Evolutionary conservation across 148 eudicot species (phyloP).

Genomic region (Chenopodium suecicum): DNA sequence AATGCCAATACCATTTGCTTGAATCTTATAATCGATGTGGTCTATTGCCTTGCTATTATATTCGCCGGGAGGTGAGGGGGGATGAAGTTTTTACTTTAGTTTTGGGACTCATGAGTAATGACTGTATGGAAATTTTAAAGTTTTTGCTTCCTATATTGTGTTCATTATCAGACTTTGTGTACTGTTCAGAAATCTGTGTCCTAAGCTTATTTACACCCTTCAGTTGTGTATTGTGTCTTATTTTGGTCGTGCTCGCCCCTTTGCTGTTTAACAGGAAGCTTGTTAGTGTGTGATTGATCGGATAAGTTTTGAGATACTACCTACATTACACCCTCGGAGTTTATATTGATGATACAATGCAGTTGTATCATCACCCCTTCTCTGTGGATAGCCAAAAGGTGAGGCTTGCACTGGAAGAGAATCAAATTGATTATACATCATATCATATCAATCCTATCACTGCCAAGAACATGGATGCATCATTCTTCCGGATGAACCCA

Average conservation of each 20-base stretch:
- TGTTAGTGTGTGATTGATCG: slow-evolving; percentile 6
- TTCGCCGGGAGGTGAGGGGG: background rate
- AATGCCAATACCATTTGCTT: background rate
- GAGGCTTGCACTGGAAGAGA: slow-evolving; percentile 90
- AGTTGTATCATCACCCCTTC: slow-evolving; percentile 91
- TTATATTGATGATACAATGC: slow-evolving; percentile 55
- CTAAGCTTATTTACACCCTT: background rate
- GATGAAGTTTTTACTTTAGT: background rate
- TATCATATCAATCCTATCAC: slow-evolving; percentile 84
- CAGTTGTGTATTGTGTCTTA: background rate
- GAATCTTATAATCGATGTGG: background rate
- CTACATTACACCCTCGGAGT: slow-evolving; percentile 14
- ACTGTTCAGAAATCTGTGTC: background rate
- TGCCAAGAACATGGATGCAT: slow-evolving; percentile 83
- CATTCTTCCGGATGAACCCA: slow-evolving; percentile 80
- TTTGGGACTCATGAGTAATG: too few species aligned
- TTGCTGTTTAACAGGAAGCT: slow-evolving; percentile 13
- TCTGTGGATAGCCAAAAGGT: slow-evolving; percentile 96
- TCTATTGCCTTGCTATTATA: background rate
- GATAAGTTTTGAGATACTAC: background rate
- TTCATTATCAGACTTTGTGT: background rate
- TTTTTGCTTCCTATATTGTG: background rate
- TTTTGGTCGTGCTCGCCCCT: background rate
- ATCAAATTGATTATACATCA: slow-evolving; percentile 79
- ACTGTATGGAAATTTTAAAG: background rate